Evolutionary conservation across 805 yeast genomes (phyloP).

Genomic region (Candida nanaspora): DNA sequence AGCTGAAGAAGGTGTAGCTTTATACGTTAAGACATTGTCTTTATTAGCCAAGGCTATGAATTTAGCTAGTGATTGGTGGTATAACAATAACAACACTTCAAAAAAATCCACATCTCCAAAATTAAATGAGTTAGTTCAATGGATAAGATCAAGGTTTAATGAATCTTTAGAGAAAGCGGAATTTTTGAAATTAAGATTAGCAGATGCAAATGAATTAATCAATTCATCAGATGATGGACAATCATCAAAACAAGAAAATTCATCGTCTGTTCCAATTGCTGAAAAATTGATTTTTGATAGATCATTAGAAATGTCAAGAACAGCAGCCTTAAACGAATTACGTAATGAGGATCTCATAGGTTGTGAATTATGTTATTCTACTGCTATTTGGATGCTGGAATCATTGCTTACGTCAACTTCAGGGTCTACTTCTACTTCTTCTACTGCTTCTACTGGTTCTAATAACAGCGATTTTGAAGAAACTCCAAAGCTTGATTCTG

Average conservation of each 20-base stretch:
- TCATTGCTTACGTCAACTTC: slow-evolving; percentile 42
- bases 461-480: slow-evolving; percentile 13
- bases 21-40: slow-evolving; percentile 79
- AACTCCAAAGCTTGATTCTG: slow-evolving; percentile 50
- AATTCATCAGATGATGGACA: neutral
- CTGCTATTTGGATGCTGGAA: slow-evolving; percentile 93
- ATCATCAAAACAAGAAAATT: slow-evolving; percentile 1
- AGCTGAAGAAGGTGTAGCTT: slow-evolving; percentile 79
- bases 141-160: slow-evolving; percentile 86
- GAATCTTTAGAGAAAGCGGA: slow-evolving; percentile 89
- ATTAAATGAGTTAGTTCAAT: slow-evolving; percentile 72
- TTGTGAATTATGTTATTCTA: slow-evolving; percentile 84
- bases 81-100: slow-evolving; percentile 34
- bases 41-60: slow-evolving; percentile 82
- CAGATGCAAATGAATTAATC: slow-evolving; percentile 37
- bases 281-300: slow-evolving; percentile 88
- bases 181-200: slow-evolving; percentile 50
- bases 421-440: neutral
- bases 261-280: slow-evolving; percentile 35
- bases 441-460: slow-evolving; percentile 6
- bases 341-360: slow-evolving; percentile 63
- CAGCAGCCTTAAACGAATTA: slow-evolving; percentile 85
- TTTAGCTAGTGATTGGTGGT: slow-evolving; percentile 89
- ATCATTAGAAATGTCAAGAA: slow-evolving; percentile 86
- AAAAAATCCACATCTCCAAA: slow-evolving; percentile 30